These are phyloP conservation scores for Cicer cuneatum DNA, from an alignment of 306 rosid species.

Conservation along the genomic window DNA sequence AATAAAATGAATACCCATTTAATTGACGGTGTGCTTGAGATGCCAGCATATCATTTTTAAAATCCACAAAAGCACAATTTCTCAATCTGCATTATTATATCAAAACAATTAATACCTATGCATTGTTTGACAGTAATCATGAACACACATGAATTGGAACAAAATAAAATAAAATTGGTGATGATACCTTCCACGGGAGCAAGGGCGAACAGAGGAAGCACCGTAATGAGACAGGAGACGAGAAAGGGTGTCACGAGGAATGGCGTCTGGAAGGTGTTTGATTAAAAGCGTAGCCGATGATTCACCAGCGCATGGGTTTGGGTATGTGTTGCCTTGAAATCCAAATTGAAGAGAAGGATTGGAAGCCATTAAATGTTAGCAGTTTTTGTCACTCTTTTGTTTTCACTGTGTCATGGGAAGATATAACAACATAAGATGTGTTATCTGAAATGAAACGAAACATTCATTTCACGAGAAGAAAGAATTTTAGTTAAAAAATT, in stretches of 20 bases:
- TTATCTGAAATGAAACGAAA: background rate
- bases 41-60: slow-evolving; percentile 69
- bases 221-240: slow-evolving; percentile 73
- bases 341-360: slow-evolving; percentile 35
- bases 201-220: slow-evolving; percentile 74
- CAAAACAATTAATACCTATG: background rate
- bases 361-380: slow-evolving; percentile 26
- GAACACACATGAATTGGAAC: too few relatives aligned
- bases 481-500: too few relatives aligned
- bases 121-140: slow-evolving; percentile 4
- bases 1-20: slow-evolving; percentile 60
- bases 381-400: slow-evolving; percentile 5
- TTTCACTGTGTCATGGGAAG: slow-evolving; percentile 1
- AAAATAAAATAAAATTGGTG: too few relatives aligned
- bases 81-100: slow-evolving; percentile 58
- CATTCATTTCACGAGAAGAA: too few relatives aligned
- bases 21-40: slow-evolving; percentile 77
- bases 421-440: background rate
- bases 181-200: slow-evolving; percentile 56
- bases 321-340: slow-evolving; percentile 42
- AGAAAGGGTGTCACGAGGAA: slow-evolving; percentile 71
- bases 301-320: slow-evolving; percentile 10
- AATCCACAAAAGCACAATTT: slow-evolving; percentile 82
- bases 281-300: slow-evolving; percentile 59
- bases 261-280: slow-evolving; percentile 79